Conservation (phyloP, 768 basidiomycete genomes). For the Boletellus ananiceps region DNA sequence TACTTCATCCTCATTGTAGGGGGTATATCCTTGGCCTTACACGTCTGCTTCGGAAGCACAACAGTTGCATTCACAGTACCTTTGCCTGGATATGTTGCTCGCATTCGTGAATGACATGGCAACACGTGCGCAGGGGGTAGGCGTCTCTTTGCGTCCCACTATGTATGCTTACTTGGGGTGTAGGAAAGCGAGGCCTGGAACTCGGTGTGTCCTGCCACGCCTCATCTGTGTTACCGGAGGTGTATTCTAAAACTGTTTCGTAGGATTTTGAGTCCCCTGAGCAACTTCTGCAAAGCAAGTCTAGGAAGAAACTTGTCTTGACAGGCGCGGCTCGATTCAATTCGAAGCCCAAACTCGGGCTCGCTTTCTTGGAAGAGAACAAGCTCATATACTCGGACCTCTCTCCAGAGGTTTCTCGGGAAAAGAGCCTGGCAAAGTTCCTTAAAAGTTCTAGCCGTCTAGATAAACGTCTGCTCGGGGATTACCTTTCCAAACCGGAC, state of each 20-base stretch:
- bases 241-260: not conserved
- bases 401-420: constrained; percentile 49
- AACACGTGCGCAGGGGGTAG: constrained; percentile 48
- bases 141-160: constrained; percentile 18
- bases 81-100: constrained; percentile 85
- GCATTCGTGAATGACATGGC: constrained; percentile 89
- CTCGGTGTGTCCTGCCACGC: constrained; percentile 46
- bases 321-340: constrained; percentile 87
- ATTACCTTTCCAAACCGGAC: constrained; percentile 87
- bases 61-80: constrained; percentile 74
- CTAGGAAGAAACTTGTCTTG: constrained; percentile 80
- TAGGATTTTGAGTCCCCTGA: constrained; percentile 57
- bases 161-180: constrained; percentile 8
- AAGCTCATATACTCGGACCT: constrained; percentile 76
- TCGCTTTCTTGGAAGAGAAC: constrained; percentile 90
- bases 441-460: constrained; percentile 78
- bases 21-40: constrained; percentile 71
- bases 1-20: constrained; percentile 38
- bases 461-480: constrained; percentile 91
- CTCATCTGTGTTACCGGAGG: not conserved
- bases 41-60: constrained; percentile 55
- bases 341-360: constrained; percentile 83
- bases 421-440: constrained; percentile 75
- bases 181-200: constrained; percentile 58
- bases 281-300: constrained; percentile 63